phyloP scores from a whole-genome alignment of 129 eudicot genomes.

The Heracleum sosnowskyi region DNA sequence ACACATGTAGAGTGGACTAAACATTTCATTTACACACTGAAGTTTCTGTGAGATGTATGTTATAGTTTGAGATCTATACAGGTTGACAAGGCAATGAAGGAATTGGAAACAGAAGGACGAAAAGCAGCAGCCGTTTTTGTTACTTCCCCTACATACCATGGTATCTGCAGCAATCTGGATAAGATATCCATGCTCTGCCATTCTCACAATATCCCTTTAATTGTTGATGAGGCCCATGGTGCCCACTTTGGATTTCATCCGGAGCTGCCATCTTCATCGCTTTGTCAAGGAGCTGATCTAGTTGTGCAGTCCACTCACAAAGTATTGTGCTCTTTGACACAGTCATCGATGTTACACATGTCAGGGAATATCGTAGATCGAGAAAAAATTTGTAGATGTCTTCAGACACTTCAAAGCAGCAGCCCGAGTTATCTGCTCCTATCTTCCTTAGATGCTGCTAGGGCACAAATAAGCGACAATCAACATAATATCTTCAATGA shows the following conservation, averaged over 20 bases:
- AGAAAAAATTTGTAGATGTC: slow-evolving; percentile 63
- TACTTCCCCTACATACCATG: slow-evolving; percentile 80
- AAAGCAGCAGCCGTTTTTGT: slow-evolving; percentile 72
- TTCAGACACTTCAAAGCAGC: slow-evolving; percentile 79
- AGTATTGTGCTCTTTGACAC: slow-evolving; percentile 76
- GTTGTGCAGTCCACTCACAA: slow-evolving; percentile 88
- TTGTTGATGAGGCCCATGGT: slow-evolving; percentile 94
- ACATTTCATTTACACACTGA: background rate
- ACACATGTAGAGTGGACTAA: background rate
- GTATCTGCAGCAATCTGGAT: slow-evolving; percentile 62
- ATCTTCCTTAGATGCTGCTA: slow-evolving; percentile 83
- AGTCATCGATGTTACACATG: slow-evolving; percentile 82
- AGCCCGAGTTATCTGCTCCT: slow-evolving; percentile 80
- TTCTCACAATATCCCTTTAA: slow-evolving; percentile 46
- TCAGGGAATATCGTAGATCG: slow-evolving; percentile 56
- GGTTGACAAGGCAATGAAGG: slow-evolving; percentile 64
- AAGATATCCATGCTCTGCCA: slow-evolving; percentile 57
- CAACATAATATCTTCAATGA: slow-evolving; percentile 35
- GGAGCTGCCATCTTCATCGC: slow-evolving; percentile 61
- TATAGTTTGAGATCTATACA: slow-evolving; percentile 17
- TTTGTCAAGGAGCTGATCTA: slow-evolving; percentile 74
- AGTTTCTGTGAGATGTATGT: background rate
- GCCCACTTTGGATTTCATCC: slow-evolving; percentile 87
- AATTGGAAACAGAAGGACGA: slow-evolving; percentile 49
- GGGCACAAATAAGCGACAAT: slow-evolving; percentile 53